Base-by-base conservation (phyloP, 306 rosid species). In the Prunus fruticosa region DNA sequence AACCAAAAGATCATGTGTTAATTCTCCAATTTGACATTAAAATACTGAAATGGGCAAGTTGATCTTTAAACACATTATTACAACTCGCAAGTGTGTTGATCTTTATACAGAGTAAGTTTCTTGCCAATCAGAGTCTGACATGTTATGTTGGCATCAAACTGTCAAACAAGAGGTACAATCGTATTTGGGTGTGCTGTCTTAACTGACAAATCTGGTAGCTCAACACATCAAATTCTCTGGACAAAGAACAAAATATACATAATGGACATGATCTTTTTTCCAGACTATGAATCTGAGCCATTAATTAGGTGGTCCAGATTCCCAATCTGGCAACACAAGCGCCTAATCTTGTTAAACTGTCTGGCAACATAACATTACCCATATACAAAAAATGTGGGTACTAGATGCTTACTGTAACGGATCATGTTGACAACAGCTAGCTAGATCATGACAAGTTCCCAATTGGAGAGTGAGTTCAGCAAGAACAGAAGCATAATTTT, bases 381-480 rank as follows among this genome's bases (percentile, higher is more conserved):
- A 53, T 57, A 57, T 20, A 57, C 6, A 57, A 57, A 22, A 2
- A 57, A 13, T 51, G 16, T 64, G 5, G 2, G 18, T 28, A 32
- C 45, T 50, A 79, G 67, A 73, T 64, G 53, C 81, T 83, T 81
- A 94, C 98, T 92, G 86, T 84, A 94, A 75, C 68, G 93, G 92
- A 79, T 89, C 98, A 67, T 78, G 93, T 60, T 85, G 93, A 78
- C 97, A 95, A 64, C 86, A 82, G 79, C 81, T 85, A 47, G 95
- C 86, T 77, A 89, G 84, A 79, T 87, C 84, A 83, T 92, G 97
- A 83, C 98, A 94, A 79, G 96, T 84, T 81, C 98, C 98, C 72
- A 94, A 87, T 84, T 92, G 97, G 79, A 92, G 88, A 50, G 87
- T 92, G 73, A 94, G 96, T 83, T 94, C 97, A 71, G 96, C 93